Evolutionary conservation across 2,329 filamentous ascomycete genomes (phyloP).

Genomic region (Aspergillus udagawae): DNA sequence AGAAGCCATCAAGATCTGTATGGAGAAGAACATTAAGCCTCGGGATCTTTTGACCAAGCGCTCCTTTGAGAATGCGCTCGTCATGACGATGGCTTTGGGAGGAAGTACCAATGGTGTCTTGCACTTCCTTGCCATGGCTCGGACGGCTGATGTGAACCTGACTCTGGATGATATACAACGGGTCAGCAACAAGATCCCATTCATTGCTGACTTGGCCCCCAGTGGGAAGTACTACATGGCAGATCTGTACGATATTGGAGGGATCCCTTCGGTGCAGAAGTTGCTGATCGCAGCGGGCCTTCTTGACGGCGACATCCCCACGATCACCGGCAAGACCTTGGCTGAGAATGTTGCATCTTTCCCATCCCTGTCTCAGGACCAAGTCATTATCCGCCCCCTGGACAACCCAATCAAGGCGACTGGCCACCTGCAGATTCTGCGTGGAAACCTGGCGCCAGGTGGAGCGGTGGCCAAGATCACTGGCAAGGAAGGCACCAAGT

Average conservation of each 20-base stretch:
- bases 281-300: conserved; percentile 71
- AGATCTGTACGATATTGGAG: conserved; percentile 80
- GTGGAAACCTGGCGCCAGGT: conserved; percentile 80
- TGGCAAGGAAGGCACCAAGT: conserved; percentile 82
- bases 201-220: conserved; percentile 80
- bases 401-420: conserved; percentile 79
- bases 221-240: conserved; percentile 83
- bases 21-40: conserved; percentile 79
- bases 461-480: conserved; percentile 96
- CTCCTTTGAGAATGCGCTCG: conserved; percentile 82
- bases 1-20: conserved; percentile 70
- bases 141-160: conserved; percentile 72
- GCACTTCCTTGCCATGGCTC: conserved; percentile 87
- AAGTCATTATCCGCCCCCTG: conserved; percentile 78
- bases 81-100: conserved; percentile 88
- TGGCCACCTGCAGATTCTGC: conserved; percentile 84
- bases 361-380: conserved; percentile 71
- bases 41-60: conserved; percentile 74
- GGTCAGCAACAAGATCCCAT: conserved; percentile 76
- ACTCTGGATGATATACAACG: conserved; percentile 79
- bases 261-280: conserved; percentile 81
- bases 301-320: conserved; percentile 72
- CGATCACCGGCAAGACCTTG: conserved; percentile 79
- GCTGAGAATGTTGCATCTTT: conserved; percentile 74
- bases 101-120: conserved; percentile 86